phyloP scores from a whole-genome alignment of 2,329 filamentous ascomycete species.

The Aspergillus nomiae region DNA sequence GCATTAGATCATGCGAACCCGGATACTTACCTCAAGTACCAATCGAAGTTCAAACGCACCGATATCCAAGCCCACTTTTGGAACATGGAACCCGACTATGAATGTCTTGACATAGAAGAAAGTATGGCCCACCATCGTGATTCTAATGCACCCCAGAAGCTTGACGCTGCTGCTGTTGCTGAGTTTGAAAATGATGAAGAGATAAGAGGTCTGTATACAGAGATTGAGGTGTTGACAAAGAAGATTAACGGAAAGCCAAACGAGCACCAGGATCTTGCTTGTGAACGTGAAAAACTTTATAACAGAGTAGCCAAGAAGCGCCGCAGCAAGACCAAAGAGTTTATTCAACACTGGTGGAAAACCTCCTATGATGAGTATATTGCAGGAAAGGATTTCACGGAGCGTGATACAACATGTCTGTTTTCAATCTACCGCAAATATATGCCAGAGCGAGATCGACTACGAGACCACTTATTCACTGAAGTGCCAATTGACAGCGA shows the following conservation, averaged over 20 bases:
- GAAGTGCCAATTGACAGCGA: too few species aligned
- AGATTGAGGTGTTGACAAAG: constrained; percentile 15
- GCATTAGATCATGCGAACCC: constrained; percentile 22
- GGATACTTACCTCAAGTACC: constrained; percentile 25
- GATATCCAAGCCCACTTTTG: constrained; percentile 25
- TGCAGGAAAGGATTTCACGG: too few species aligned
- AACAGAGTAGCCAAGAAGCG: neutral
- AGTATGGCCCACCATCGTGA: constrained; percentile 24
- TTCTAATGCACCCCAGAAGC: constrained; percentile 17
- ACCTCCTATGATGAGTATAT: too few species aligned
- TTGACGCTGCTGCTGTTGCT: constrained; percentile 15
- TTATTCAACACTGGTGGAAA: neutral
- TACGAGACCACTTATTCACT: too few species aligned
- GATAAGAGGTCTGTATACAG: constrained; percentile 17
- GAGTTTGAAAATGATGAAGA: constrained; percentile 17
- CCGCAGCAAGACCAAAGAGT: neutral
- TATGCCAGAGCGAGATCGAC: too few species aligned
- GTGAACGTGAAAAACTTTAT: neutral
- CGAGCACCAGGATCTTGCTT: neutral
- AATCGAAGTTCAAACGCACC: constrained; percentile 20
- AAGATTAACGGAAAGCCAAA: constrained; percentile 9
- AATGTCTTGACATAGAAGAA: constrained; percentile 23
- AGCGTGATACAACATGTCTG: too few species aligned
- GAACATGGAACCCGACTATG: constrained; percentile 21
- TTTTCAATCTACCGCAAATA: too few species aligned